Evolutionary conservation across 2,329 filamentous ascomycete genomes (phyloP).

Genomic region (Cyanodermella asteris): DNA sequence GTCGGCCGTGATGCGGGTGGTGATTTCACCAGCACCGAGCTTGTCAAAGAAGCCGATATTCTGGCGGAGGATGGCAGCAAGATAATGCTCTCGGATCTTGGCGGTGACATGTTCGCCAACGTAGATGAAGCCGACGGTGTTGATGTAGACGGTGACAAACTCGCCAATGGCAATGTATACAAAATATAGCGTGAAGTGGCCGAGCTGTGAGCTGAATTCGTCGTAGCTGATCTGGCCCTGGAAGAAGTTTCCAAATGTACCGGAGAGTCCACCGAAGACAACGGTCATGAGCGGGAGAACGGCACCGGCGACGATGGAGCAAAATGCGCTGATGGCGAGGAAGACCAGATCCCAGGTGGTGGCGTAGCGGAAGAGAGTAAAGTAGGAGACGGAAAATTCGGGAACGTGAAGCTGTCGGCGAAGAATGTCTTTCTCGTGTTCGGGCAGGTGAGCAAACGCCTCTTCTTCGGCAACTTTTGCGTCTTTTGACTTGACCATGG

Average conservation of each 20-base stretch:
- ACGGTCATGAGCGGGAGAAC: conserved; percentile 60
- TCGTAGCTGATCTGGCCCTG: conserved; percentile 23
- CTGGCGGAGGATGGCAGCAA: conserved; percentile 63
- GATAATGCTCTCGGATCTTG: conserved; percentile 63
- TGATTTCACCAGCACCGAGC: conserved; percentile 78
- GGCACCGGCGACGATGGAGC: conserved; percentile 50
- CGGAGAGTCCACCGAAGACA: conserved; percentile 56
- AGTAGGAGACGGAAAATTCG: conserved; percentile 39
- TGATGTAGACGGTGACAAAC: conserved; percentile 56
- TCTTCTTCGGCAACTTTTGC: conserved; percentile 19
- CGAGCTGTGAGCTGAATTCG: conserved; percentile 38
- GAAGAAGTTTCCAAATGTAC: conserved; percentile 46
- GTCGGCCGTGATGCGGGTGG: conserved; percentile 81
- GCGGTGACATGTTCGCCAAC: conserved; percentile 57
- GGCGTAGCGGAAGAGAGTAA: conserved; percentile 48
- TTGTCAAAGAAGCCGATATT: conserved; percentile 91
- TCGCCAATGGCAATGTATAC: conserved; percentile 66
- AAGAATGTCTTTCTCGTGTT: conserved; percentile 44
- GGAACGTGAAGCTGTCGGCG: conserved; percentile 46
- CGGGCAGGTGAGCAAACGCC: conserved; percentile 39
- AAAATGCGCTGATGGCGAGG: conserved; percentile 36
- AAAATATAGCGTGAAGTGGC: conserved; percentile 54
- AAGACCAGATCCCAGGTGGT: conserved; percentile 42
- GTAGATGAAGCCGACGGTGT: conserved; percentile 78
- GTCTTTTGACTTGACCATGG: conserved; percentile 25